Conservation (phyloP, 768 basidiomycete genomes). For the Psilocybe subaeruginosa region DNA sequence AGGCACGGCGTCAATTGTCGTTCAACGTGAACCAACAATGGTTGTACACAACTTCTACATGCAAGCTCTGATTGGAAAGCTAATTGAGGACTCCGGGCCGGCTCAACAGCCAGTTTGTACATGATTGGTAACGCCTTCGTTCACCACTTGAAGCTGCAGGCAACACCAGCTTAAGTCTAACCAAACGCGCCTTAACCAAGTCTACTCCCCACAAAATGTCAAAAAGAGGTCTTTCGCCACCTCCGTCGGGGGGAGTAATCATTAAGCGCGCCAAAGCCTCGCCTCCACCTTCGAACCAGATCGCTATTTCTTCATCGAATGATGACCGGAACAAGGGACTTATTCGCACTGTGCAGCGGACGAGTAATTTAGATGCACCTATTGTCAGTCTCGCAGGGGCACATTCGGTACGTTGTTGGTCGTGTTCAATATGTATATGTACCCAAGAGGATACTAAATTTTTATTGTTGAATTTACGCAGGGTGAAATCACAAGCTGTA, state of each 20-base stretch:
- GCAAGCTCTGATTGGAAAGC: too few relatives aligned
- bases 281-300: slow-evolving; percentile 60
- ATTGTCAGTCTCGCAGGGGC: slow-evolving; percentile 90
- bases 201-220: slow-evolving; percentile 52
- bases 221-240: slow-evolving; percentile 68
- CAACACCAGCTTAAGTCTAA: not conserved
- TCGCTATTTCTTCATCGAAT: slow-evolving; percentile 75
- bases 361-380: slow-evolving; percentile 92
- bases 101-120: not conserved
- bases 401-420: slow-evolving; percentile 64
- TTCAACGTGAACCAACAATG: too few relatives aligned
- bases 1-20: too few relatives aligned
- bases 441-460: not conserved
- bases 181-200: not conserved
- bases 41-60: too few relatives aligned
- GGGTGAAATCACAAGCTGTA: slow-evolving; percentile 83
- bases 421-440: not conserved
- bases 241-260: slow-evolving; percentile 48
- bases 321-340: slow-evolving; percentile 80
- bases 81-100: too few relatives aligned
- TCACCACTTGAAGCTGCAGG: too few relatives aligned
- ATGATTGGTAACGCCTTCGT: not conserved
- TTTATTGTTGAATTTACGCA: slow-evolving; percentile 9
- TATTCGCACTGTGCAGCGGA: slow-evolving; percentile 84
- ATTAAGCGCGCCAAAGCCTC: slow-evolving; percentile 65